Conservation (phyloP, 2,329 filamentous ascomycete genomes). For the Paecilomyces sp. region DNA sequence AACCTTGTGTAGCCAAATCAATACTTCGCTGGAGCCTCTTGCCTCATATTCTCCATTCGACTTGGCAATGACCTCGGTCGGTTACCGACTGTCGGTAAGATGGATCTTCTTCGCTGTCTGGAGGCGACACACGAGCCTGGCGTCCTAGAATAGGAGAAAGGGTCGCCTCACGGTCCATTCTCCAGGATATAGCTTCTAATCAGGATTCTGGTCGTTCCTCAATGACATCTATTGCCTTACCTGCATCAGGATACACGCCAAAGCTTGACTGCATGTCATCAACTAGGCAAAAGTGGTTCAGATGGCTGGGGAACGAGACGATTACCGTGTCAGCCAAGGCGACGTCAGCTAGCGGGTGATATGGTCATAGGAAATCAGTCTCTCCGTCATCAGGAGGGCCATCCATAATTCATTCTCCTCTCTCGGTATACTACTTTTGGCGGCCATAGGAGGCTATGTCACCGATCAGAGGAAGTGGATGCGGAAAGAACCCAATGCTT, state of each 20-base stretch:
- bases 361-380: not conserved
- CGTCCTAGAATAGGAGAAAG: not conserved
- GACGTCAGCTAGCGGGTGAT: not conserved
- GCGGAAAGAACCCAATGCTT: not conserved
- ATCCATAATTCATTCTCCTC: not conserved
- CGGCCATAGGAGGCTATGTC: not conserved
- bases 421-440: not conserved
- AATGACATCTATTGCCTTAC: not conserved
- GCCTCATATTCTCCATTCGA: not conserved
- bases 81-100: too few species aligned
- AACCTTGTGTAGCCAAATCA: not conserved
- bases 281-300: not conserved
- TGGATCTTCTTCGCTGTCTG: too few species aligned
- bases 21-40: not conserved
- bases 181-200: not conserved
- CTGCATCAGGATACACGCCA: not conserved
- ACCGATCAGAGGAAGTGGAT: not conserved
- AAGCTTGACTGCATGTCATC: not conserved
- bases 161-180: not conserved
- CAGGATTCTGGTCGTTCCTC: not conserved
- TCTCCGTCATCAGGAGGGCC: not conserved
- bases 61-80: too few species aligned
- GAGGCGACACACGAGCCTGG: not conserved
- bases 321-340: not conserved
- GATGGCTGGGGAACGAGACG: not conserved